phyloP scores from a whole-genome alignment of 345 rosid species.

The Clarkia xantiana region DNA sequence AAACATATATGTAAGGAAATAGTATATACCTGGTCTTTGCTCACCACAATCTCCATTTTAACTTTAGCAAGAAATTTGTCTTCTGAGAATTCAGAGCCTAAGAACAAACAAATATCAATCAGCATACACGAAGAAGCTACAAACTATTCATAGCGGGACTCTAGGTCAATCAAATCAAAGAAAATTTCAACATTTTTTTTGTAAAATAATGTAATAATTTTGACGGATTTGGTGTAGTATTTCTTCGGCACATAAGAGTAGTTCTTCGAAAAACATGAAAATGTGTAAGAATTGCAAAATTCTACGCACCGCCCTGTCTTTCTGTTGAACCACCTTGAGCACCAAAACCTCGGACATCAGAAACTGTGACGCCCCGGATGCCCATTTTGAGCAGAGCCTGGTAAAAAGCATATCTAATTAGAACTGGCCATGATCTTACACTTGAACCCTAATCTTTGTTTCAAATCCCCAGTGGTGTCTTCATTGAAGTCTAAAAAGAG shows the following conservation, averaged over 20 bases:
- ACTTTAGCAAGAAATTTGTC: conserved; percentile 77
- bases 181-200: no score
- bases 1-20: no score
- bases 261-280: no score
- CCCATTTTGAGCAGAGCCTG: conserved; percentile 71
- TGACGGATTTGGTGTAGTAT: no score
- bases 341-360: conserved; percentile 84
- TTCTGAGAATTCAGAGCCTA: conserved; percentile 85
- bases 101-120: no score
- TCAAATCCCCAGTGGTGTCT: no score
- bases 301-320: conserved; percentile 63
- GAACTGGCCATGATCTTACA: neutral
- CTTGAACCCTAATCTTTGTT: no score
- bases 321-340: conserved; percentile 82
- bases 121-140: neutral
- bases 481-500: no score
- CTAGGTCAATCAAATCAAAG: no score
- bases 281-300: neutral
- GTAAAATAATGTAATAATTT: no score
- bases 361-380: conserved; percentile 75
- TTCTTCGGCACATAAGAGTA: no score
- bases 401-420: conserved; percentile 7
- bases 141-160: no score
- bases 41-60: conserved; percentile 85
- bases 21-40: conserved; percentile 66